Percentiles rank a stretch among this genome's conserved stretches.
Conservation (phyloP, 352 stramenopile genomes). For the Halophytophthora batemanensis region DNA sequence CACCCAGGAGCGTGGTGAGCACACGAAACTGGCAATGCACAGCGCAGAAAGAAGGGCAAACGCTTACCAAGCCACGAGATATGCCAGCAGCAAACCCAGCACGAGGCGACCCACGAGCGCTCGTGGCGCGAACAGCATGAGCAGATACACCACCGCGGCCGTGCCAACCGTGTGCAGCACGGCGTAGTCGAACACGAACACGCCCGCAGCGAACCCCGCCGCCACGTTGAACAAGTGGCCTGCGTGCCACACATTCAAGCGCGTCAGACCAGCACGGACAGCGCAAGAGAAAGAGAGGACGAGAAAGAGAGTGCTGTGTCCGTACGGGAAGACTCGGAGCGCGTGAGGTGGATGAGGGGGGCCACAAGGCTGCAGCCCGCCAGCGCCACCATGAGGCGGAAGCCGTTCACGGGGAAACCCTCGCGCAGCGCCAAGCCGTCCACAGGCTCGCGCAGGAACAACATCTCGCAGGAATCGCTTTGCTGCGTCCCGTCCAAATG, state of each 20-base stretch:
- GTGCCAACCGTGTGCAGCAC: constrained; percentile 74
- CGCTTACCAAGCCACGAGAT: constrained; percentile 64
- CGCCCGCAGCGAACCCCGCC: constrained; percentile 53
- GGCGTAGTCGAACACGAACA: constrained; percentile 80
- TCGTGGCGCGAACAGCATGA: constrained; percentile 62
- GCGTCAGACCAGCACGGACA: background rate
- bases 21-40: background rate
- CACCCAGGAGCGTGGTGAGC: background rate
- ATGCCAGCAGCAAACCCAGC: constrained; percentile 53
- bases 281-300: constrained; percentile 2
- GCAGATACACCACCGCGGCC: constrained; percentile 53
- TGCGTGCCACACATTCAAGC: constrained; percentile 11
- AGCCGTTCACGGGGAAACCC: constrained; percentile 73
- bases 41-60: background rate
- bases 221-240: constrained; percentile 73
- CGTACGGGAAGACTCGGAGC: constrained; percentile 59
- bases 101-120: constrained; percentile 57
- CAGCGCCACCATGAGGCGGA: constrained; percentile 77
- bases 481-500: constrained; percentile 20
- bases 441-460: constrained; percentile 59
- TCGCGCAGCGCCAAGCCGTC: constrained; percentile 63
- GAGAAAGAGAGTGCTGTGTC: background rate
- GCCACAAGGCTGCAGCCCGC: constrained; percentile 60
- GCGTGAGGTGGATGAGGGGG: constrained; percentile 58
- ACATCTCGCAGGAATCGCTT: constrained; percentile 35